phyloP scores from a whole-genome alignment of 1,284 basidiomycete species.

The Malassezia sp. region DNA sequence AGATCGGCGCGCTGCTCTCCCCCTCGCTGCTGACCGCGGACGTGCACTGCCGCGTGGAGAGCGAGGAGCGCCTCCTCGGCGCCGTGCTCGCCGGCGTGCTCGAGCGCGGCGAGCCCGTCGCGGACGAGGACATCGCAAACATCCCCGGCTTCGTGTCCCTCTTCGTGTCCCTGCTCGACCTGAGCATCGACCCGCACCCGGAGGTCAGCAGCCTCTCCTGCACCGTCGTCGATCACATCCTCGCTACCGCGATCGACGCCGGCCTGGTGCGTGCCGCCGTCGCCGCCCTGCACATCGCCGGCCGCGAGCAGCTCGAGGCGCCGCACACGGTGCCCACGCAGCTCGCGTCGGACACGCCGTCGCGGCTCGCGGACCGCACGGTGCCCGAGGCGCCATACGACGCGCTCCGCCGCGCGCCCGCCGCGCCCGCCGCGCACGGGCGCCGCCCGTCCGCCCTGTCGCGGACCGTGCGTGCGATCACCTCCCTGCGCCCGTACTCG shows the following conservation, averaged over 20 bases:
- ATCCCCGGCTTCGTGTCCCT: constrained; percentile 85
- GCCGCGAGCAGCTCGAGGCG: neutral
- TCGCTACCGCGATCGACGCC: constrained; percentile 75
- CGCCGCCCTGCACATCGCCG: constrained; percentile 5
- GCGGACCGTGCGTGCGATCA: constrained; percentile 11
- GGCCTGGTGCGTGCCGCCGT: constrained; percentile 55
- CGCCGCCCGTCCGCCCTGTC: neutral
- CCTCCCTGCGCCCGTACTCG: neutral
- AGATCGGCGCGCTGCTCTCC: neutral
- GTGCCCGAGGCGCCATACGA: neutral
- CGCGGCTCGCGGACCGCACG: neutral
- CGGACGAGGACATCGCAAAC: constrained; percentile 64
- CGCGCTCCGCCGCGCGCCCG: neutral
- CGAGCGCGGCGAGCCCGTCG: constrained; percentile 53
- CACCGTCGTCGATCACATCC: constrained; percentile 82
- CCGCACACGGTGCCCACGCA: constrained; percentile 4
- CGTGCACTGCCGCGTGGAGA: constrained; percentile 6
- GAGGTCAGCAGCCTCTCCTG: constrained; percentile 83
- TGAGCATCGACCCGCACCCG: constrained; percentile 81
- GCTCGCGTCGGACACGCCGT: neutral
- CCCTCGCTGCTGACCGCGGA: constrained; percentile 1
- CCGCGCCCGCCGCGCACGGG: neutral
- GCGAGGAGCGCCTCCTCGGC: constrained; percentile 57
- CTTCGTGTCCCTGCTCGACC: constrained; percentile 74
- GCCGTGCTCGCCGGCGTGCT: constrained; percentile 61